Evolutionary conservation across 2,329 filamentous ascomycete genomes (phyloP), one percentile per base, ranked within the genome.

Genomic region (Ophiostoma piceae): DNA sequence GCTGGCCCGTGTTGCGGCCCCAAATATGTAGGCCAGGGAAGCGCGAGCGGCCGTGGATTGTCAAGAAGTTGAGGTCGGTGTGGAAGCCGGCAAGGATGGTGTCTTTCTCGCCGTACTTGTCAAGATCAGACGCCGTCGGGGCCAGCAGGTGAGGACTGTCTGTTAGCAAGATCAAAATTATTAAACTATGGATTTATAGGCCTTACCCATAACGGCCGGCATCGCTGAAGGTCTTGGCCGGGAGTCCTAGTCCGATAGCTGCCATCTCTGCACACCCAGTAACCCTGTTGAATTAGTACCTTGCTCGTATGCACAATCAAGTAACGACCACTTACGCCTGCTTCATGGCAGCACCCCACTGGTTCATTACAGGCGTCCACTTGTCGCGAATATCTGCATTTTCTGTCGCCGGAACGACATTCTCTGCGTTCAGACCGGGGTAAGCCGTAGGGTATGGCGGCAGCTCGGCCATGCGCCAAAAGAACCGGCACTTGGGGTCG

Each of bases 11-110:
- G 81, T 88, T 88, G 74, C 86, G 84, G 29, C 85, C 86, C 86
- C 86, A 88, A 75, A 88, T 84, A 79, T 88, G 83, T 73, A 88
- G 81, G 2, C 86, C 86, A 0, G 86, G 86, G 74, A 87, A 88
- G 71, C 86, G 84, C 39, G 84, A 87, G 73, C 86, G 86, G 70
- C 86, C 86, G 79, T 88, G 86, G 77, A 88, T 88, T 73, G 86
- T 88, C 68, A 88, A 81, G 76, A 88, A 88, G 81, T 88, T 88
- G 71, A 88, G 84, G 75, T 88, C 86, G 0, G 86, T 88, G 77
- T 88, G 86, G 79, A 88, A 88, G 54, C 86, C 86, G 19, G 86
- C 86, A 19, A 88, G 82, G 74, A 88, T 87, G 67, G 85, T 88
- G 79, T 87, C 82, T 67, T 80, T 79, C 2, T 76, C 66, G 66